Percentiles rank a stretch among this genome's conserved stretches.
phyloP scores from a whole-genome alignment of 2,329 filamentous ascomycete species.

The Microdochium bolleyi region DNA sequence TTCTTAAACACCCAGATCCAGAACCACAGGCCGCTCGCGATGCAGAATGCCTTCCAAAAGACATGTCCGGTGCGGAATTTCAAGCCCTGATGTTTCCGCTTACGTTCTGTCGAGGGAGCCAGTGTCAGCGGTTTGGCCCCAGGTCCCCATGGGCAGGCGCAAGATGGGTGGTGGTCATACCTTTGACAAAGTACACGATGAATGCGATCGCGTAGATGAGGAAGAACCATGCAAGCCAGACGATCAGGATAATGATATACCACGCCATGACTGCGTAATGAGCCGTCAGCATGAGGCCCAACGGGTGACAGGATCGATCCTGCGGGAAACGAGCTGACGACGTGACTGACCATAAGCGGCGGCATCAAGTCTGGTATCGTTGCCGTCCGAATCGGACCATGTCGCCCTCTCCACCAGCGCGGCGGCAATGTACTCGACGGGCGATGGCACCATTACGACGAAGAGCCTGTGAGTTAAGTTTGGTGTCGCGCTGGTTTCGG shows the following conservation, averaged over 20 bases:
- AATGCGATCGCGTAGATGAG: neutral
- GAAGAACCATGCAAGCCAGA: neutral
- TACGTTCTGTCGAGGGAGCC: slow-evolving; percentile 3
- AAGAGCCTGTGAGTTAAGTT: too few species aligned
- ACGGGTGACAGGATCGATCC: neutral
- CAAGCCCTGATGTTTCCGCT: slow-evolving; percentile 2
- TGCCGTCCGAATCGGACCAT: neutral
- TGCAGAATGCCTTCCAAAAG: slow-evolving; percentile 9
- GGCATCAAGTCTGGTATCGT: neutral
- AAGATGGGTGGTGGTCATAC: neutral
- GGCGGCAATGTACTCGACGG: neutral
- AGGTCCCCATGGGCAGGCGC: neutral
- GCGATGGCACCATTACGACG: neutral
- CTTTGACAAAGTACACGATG: neutral
- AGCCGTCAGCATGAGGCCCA: neutral
- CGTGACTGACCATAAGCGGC: neutral
- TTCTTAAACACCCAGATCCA: slow-evolving; percentile 7
- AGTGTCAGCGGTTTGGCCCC: neutral
- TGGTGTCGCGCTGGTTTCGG: too few species aligned
- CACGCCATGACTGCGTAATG: neutral
- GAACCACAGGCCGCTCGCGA: slow-evolving; percentile 7
- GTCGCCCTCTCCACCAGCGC: neutral
- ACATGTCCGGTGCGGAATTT: slow-evolving; percentile 4
- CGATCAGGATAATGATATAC: neutral
- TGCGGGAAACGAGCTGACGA: neutral